Base-by-base conservation (phyloP, 495 filamentous ascomycete species). In the Aspergillus avenaceus region DNA sequence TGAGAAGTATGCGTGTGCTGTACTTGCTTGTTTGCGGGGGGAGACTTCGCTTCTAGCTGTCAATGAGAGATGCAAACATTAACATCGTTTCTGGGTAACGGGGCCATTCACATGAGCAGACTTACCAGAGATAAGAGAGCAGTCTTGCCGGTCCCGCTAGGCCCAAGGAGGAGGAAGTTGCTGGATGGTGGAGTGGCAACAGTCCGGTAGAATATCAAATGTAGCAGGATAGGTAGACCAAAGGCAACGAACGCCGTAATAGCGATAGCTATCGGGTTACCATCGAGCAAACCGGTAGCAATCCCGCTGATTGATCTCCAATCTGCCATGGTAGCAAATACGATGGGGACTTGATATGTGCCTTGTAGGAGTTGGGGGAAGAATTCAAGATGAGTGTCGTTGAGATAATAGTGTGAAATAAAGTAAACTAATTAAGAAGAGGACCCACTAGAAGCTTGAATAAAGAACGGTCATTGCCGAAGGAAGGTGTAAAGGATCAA, bases 71-170 rank as follows among this genome's bases (percentile, higher is more conserved):
- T 25, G 13, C 28, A 26, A 19, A 29, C 25, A 16, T 29, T 21
- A 44, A 32, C 31, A 56, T 21, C 23, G 22, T 8, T 7, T 18
- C 22, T 46, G 8, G 18, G 18, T 3, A 14, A 21, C 1, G 8
- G 14, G 23, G 21, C 11, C 14, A 24, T 3, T 46, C 22, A 36
- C 19, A 14, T 18, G 36, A 42, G 28, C 38, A 34, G 29, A 55
- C 75, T 48, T 75, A 88, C 86, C 54, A 91, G 71, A n/a, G 90
- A 90, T 8, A 91, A 71, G 25, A 98, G 79, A 40, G 88, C 78
- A 5, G 93, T 97, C 67, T 98, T 98, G 55, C 93, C 93, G 42
- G 84, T 78, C 50, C 85, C 88, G 24, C 84, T 84, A 6, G 92
- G 93, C 4, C 93, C 93, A 41, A 92, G 61, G 13, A 98, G 82